Evolutionary conservation across 2,329 filamentous ascomycete species (phyloP).

Genomic region (Ophiostoma montium): DNA sequence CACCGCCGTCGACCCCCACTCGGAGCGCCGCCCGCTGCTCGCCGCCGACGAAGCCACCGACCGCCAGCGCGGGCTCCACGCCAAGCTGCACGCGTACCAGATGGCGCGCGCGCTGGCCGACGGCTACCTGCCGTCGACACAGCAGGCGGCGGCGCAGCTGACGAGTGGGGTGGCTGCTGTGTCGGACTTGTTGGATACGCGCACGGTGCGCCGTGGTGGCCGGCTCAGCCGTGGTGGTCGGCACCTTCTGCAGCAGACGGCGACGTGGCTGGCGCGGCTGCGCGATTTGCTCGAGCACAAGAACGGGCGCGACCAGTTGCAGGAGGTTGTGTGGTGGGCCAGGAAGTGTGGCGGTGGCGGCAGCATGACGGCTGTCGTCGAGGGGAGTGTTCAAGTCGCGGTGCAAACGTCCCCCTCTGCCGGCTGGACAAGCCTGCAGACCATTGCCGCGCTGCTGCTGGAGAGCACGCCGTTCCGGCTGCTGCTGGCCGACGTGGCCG

Average conservation of each 20-base stretch:
- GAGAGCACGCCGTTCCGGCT: conserved; percentile 84
- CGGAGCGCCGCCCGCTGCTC: conserved; percentile 4
- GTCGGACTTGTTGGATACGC: not conserved
- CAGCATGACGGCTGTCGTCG: conserved; percentile 47
- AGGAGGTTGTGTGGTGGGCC: conserved; percentile 82
- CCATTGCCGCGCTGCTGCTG: conserved; percentile 69
- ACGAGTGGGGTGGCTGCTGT: conserved; percentile 37
- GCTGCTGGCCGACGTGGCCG: conserved; percentile 67
- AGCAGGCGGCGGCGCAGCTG: conserved; percentile 68
- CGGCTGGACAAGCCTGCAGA: conserved; percentile 48
- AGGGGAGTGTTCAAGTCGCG: not conserved
- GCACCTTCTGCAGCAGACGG: conserved; percentile 55
- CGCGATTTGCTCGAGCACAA: conserved; percentile 74
- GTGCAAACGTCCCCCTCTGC: conserved; percentile 52
- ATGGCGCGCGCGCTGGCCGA: conserved; percentile 70
- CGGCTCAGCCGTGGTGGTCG: conserved; percentile 68
- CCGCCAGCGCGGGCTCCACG: conserved; percentile 62
- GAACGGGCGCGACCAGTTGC: conserved; percentile 71
- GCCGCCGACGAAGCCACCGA: conserved; percentile 51
- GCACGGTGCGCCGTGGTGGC: conserved; percentile 32
- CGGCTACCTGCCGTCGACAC: conserved; percentile 85
- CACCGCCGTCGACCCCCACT: conserved; percentile 1
- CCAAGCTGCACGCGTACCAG: conserved; percentile 88
- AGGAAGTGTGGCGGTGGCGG: no score
- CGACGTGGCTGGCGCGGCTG: conserved; percentile 56